Evolutionary conservation across 2,329 filamentous ascomycete genomes (phyloP).

Genomic region (Calonectria hawksworthii): DNA sequence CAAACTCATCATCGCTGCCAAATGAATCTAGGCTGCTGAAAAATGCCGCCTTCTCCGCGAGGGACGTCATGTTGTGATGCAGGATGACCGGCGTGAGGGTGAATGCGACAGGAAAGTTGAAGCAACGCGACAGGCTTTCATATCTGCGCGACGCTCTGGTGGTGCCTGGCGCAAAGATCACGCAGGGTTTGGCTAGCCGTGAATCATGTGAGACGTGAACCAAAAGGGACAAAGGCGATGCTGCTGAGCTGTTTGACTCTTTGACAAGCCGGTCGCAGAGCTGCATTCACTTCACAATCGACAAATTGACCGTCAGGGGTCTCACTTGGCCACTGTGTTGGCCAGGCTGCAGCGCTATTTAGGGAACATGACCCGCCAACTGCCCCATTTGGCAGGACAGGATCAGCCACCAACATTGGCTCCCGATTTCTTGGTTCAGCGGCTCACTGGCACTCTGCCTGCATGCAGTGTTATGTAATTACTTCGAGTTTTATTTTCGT

Average conservation of each 20-base stretch:
- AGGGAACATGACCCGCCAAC: conserved; percentile 20
- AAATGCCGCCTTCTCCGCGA: conserved; percentile 61
- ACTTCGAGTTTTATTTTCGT: conserved; percentile 9
- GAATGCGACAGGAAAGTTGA: not conserved
- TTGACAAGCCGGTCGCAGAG: not conserved
- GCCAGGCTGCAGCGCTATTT: conserved; percentile 39
- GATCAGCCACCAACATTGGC: not conserved
- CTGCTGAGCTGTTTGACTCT: conserved; percentile 4
- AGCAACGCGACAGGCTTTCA: not conserved
- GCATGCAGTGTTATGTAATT: not conserved
- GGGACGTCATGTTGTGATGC: conserved; percentile 39
- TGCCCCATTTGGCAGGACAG: not conserved
- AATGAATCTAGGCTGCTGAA: conserved; percentile 59
- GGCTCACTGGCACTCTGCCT: not conserved
- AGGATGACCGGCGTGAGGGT: not conserved
- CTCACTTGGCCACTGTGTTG: conserved; percentile 24
- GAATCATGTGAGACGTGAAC: conserved; percentile 21
- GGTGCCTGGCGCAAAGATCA: conserved; percentile 17
- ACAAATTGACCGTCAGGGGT: not conserved
- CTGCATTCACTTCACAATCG: conserved; percentile 6
- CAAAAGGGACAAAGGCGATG: not conserved
- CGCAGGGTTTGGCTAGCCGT: not conserved
- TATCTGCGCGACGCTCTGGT: conserved; percentile 1
- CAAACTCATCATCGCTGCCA: conserved; percentile 50
- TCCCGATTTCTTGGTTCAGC: not conserved